phyloP scores from a whole-genome alignment of 441 rosid genomes.

The Breynia disticha region DNA sequence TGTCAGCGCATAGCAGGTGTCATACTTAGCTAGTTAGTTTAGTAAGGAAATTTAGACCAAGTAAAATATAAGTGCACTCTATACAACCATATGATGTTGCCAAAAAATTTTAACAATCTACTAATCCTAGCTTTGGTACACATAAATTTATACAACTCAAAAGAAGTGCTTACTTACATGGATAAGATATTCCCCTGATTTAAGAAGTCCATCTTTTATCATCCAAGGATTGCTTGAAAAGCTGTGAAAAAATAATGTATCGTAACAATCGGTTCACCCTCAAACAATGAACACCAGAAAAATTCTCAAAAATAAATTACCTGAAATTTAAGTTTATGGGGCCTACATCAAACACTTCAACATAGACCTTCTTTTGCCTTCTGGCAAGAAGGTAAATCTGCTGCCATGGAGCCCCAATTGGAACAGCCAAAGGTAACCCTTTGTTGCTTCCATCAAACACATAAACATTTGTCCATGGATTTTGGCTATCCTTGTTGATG shows the following conservation, averaged over 20 bases:
- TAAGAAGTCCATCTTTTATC: constrained; percentile 63
- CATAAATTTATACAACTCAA: no score
- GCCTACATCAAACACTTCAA: constrained; percentile 75
- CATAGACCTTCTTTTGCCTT: constrained; percentile 77
- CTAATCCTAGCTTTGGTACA: no score
- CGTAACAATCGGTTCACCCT: no score
- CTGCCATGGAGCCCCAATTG: constrained; percentile 99
- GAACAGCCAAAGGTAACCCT: constrained; percentile 59
- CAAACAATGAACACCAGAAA: not conserved
- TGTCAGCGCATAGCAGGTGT: no score
- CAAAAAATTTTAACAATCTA: no score
- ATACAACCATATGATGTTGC: no score
- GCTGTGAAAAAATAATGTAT: constrained; percentile 33
- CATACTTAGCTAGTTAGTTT: no score
- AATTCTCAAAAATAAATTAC: constrained; percentile 23
- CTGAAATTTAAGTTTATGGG: constrained; percentile 76
- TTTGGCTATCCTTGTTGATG: no score
- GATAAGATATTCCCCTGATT: constrained; percentile 77
- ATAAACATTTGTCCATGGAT: no score
- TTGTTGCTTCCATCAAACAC: constrained; percentile 14
- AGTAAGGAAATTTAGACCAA: no score
- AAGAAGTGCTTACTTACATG: constrained; percentile 59
- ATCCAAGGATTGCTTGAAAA: constrained; percentile 98
- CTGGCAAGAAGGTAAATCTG: constrained; percentile 70
- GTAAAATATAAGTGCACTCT: no score